These are phyloP conservation scores for Phytopythium oedochilum DNA, from an alignment of 352 stramenopile genomes.

Conservation along the genomic window DNA sequence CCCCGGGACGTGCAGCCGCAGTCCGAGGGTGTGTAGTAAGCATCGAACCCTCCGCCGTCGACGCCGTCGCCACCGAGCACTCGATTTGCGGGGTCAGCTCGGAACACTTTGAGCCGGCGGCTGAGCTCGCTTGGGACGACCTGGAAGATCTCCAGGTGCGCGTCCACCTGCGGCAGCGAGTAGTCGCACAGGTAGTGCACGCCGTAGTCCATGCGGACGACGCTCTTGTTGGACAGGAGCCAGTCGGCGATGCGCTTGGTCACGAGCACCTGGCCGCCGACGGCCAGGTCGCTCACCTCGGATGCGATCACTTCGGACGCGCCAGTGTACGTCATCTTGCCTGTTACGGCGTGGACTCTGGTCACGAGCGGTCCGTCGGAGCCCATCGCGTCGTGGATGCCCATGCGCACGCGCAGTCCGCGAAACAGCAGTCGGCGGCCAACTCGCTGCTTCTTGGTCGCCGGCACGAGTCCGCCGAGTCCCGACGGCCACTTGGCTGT, in stretches of 20 bases:
- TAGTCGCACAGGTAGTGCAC: conserved; percentile 27
- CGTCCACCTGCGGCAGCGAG: conserved; percentile 33
- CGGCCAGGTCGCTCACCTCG: conserved; percentile 39
- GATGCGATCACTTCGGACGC: conserved; percentile 41
- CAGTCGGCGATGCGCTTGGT: conserved; percentile 23
- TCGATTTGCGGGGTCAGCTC: neutral
- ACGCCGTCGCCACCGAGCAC: neutral
- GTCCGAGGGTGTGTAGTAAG: conserved; percentile 1
- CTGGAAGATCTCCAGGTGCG: conserved; percentile 38
- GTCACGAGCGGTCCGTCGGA: conserved; percentile 29
- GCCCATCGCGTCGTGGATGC: conserved; percentile 40
- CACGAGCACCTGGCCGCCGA: conserved; percentile 46
- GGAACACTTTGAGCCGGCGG: conserved; percentile 26
- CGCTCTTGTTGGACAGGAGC: conserved; percentile 30
- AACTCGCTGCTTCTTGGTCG: conserved; percentile 29
- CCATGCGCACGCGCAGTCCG: conserved; percentile 52
- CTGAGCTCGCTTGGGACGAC: conserved; percentile 26
- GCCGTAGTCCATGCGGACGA: conserved; percentile 16
- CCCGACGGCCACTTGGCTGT: conserved; percentile 51
- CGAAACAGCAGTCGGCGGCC: conserved; percentile 31
- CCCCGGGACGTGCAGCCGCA: neutral
- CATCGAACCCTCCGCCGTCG: conserved; percentile 2
- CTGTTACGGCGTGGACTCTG: conserved; percentile 39
- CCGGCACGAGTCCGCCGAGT: conserved; percentile 37
- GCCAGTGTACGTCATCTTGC: conserved; percentile 43